Percentiles rank a stretch among this genome's conserved stretches.
These are phyloP conservation scores for Penicillium palitans DNA, from an alignment of 2,329 filamentous ascomycete species.

Conservation along the genomic window DNA sequence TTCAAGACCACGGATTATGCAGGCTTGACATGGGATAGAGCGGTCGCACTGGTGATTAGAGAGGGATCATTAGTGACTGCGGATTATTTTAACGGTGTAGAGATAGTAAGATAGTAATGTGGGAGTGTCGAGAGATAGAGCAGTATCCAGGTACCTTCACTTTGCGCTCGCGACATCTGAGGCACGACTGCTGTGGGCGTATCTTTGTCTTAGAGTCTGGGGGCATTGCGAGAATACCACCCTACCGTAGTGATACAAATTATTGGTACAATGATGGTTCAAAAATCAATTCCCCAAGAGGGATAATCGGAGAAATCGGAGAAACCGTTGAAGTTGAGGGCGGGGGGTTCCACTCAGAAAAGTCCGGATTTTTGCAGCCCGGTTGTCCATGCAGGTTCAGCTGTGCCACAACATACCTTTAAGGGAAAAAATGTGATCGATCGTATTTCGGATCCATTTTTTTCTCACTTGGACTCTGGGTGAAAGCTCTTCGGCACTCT, in stretches of 20 bases:
- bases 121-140: background rate
- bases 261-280: background rate
- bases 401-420: background rate
- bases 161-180: slow-evolving; percentile 32
- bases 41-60: slow-evolving; percentile 28
- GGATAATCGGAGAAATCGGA: no score
- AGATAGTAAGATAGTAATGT: background rate
- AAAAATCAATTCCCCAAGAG: background rate
- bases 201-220: slow-evolving; percentile 23
- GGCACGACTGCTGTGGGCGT: slow-evolving; percentile 32
- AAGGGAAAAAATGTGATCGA: background rate
- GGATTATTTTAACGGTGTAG: background rate
- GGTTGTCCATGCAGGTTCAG: slow-evolving; percentile 1
- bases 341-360: background rate
- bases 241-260: background rate
- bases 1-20: slow-evolving; percentile 28
- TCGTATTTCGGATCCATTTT: background rate
- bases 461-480: background rate
- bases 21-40: slow-evolving; percentile 29
- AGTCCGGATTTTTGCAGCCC: background rate
- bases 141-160: slow-evolving; percentile 24
- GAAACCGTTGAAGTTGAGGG: background rate
- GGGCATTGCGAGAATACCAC: slow-evolving; percentile 3
- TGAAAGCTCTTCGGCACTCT: background rate
- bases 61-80: background rate